A percentile compares a stretch with the other conserved stretches of the same genome.
These are phyloP conservation scores for Fonticula alba DNA, from an alignment of 78 protist species.

Conservation along the genomic window DNA sequence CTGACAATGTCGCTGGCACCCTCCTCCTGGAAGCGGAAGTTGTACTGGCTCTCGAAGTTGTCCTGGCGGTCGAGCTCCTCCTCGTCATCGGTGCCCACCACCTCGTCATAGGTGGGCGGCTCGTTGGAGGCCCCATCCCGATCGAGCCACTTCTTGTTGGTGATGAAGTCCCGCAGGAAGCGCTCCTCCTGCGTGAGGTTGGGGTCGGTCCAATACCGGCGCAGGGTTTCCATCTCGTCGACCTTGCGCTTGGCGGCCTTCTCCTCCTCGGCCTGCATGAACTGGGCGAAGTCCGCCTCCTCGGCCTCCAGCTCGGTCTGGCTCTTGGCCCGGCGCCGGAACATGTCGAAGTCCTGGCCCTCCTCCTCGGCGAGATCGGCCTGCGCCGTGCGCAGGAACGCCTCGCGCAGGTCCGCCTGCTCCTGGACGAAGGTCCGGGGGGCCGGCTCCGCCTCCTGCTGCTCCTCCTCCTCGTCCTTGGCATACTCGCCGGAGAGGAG, in stretches of 20 bases:
- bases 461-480: constrained; percentile 6
- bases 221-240: constrained; percentile 7
- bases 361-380: background rate
- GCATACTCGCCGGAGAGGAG: constrained; percentile 13
- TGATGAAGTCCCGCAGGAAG: constrained; percentile 16
- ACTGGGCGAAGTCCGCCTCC: background rate
- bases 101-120: background rate
- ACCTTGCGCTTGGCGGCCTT: background rate
- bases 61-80: constrained; percentile 2
- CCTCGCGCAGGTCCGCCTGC: constrained; percentile 6
- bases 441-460: background rate
- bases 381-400: too few species aligned
- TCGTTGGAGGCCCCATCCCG: background rate
- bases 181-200: constrained; percentile 7
- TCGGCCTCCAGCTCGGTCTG: background rate
- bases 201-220: constrained; percentile 7
- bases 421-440: background rate
- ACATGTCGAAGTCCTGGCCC: background rate
- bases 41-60: constrained; percentile 15
- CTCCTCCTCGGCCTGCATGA: background rate
- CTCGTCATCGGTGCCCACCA: background rate
- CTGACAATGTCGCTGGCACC: background rate
- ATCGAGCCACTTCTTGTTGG: background rate
- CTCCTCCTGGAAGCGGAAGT: constrained; percentile 25
- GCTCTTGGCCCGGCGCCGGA: background rate